Evolutionary conservation across 2,329 filamentous ascomycete genomes (phyloP).

Genomic region (Pseudogymnoascus sp.): DNA sequence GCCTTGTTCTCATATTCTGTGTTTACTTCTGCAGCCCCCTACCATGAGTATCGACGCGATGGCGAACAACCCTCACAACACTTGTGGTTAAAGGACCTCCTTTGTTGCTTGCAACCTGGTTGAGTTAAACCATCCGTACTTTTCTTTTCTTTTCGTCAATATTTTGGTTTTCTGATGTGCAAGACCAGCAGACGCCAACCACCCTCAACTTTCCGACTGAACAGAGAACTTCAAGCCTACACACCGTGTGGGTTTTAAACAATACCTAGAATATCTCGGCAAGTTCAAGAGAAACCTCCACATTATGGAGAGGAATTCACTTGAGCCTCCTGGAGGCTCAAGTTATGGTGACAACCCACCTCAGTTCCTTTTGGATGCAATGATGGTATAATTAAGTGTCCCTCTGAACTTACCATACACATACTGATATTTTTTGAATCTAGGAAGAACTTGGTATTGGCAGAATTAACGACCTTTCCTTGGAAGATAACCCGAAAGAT

Average conservation of each 20-base stretch:
- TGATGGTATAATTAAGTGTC: not conserved
- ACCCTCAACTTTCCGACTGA: not conserved
- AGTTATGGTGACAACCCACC: not conserved
- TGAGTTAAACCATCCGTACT: not conserved
- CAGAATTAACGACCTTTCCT: slow-evolving; percentile 21
- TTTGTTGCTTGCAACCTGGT: not conserved
- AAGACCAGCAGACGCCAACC: not conserved
- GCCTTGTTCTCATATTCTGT: not conserved
- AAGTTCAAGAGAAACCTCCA: not conserved
- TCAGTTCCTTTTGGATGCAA: not conserved
- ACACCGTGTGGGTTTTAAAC: too few species aligned
- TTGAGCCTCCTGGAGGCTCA: not conserved
- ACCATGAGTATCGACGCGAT: not conserved
- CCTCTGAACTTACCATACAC: not conserved
- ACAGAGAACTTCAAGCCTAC: not conserved
- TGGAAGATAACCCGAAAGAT: slow-evolving; percentile 16
- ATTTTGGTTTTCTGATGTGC: not conserved
- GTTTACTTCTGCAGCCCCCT: not conserved
- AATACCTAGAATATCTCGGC: not conserved
- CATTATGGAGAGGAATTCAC: not conserved
- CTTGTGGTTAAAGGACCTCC: not conserved
- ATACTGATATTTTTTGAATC: slow-evolving; percentile 5
- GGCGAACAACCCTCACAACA: not conserved
- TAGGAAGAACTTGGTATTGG: slow-evolving; percentile 25
- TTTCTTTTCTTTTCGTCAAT: not conserved